phyloP scores from a whole-genome alignment of 345 rosid genomes.

The Acer campestre region DNA sequence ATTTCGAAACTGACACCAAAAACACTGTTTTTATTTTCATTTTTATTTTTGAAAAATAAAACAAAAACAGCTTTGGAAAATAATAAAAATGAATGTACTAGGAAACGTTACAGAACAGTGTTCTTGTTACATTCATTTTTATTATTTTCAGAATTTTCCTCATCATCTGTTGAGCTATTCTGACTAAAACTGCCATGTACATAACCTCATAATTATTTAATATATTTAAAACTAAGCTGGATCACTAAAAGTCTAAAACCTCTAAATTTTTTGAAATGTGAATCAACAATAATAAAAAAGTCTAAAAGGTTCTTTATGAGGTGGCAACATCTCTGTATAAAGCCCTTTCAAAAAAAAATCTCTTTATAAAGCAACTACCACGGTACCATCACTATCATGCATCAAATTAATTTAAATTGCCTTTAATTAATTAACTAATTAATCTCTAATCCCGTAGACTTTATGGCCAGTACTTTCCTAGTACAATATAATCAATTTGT shows the following conservation, averaged over 20 bases:
- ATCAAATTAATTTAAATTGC: not conserved
- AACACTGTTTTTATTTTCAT: no score
- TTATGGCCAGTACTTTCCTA: not conserved
- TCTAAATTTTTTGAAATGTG: no score
- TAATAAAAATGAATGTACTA: no score
- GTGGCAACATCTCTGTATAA: not conserved
- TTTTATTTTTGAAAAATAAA: no score
- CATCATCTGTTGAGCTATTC: not conserved
- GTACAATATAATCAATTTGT: not conserved
- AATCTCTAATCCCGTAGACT: not conserved
- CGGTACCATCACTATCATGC: not conserved
- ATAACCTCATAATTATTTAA: not conserved
- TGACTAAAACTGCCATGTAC: no score
- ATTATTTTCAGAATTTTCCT: not conserved
- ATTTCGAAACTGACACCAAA: no score
- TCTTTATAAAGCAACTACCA: not conserved
- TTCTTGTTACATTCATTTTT: not conserved
- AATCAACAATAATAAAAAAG: no score
- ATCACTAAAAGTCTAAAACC: no score
- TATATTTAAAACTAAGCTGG: not conserved
- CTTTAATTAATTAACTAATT: conserved; percentile 1
- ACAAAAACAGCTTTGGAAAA: no score
- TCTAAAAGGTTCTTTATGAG: not conserved
- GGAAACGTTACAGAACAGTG: no score
- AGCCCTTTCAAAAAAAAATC: no score